These are phyloP conservation scores for Kwoniella sp. DNA, from an alignment of 768 basidiomycete species.

Conservation along the genomic window DNA sequence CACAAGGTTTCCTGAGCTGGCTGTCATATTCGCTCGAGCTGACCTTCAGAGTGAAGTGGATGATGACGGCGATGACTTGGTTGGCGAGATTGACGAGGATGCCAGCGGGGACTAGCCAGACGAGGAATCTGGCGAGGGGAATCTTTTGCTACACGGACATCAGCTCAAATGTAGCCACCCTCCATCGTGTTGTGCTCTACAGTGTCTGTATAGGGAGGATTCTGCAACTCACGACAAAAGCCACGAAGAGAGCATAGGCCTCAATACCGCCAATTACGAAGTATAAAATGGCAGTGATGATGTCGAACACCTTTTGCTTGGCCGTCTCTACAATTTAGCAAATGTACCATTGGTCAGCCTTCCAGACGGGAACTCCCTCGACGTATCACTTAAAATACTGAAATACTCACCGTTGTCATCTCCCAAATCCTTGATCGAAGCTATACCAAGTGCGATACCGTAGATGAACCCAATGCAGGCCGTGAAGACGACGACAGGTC, in stretches of 20 bases:
- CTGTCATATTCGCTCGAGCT: slow-evolving; percentile 8
- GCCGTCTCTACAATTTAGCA: slow-evolving; percentile 28
- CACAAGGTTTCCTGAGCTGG: not conserved
- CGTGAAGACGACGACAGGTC: slow-evolving; percentile 41
- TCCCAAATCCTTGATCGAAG: slow-evolving; percentile 22
- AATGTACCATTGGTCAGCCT: not conserved
- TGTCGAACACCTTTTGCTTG: slow-evolving; percentile 34
- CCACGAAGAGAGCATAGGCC: slow-evolving; percentile 32
- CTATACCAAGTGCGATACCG: slow-evolving; percentile 42
- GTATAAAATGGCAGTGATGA: slow-evolving; percentile 43
- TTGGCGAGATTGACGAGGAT: slow-evolving; percentile 37
- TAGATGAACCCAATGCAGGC: slow-evolving; percentile 45
- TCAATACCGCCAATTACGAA: slow-evolving; percentile 44
- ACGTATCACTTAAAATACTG: not conserved
- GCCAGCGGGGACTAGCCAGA: slow-evolving; percentile 44
- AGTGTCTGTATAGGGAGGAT: not conserved
- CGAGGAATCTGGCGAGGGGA: slow-evolving; percentile 31
- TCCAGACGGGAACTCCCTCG: not conserved
- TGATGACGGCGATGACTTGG: slow-evolving; percentile 36
- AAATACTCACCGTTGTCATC: slow-evolving; percentile 14
- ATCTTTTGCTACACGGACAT: slow-evolving; percentile 37
- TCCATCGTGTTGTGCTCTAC: not conserved
- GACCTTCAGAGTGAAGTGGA: slow-evolving; percentile 47
- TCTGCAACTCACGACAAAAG: slow-evolving; percentile 31
- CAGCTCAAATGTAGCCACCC: not conserved